These are phyloP conservation scores for Tremella yokohamensis DNA, from an alignment of 768 basidiomycete species.

Conservation along the genomic window DNA sequence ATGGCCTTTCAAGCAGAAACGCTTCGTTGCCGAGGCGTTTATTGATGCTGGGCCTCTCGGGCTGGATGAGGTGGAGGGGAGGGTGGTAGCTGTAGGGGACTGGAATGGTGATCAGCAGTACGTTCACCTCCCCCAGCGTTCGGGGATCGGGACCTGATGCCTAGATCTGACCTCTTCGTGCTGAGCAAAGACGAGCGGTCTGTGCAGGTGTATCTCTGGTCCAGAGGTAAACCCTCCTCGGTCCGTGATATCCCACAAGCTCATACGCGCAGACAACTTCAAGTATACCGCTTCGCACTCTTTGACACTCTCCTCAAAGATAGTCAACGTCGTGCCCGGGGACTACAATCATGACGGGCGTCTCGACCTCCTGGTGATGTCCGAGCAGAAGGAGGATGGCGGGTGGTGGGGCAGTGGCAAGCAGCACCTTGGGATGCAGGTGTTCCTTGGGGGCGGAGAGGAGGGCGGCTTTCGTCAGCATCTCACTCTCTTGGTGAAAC, in stretches of 20 bases:
- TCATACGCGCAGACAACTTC: conserved; percentile 21
- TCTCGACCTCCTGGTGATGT: conserved; percentile 86
- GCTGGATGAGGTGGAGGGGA: conserved; percentile 57
- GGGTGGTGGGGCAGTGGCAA: conserved; percentile 51
- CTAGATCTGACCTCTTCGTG: conserved; percentile 73
- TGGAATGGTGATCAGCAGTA: conserved; percentile 95
- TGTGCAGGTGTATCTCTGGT: conserved; percentile 71
- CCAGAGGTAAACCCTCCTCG: conserved; percentile 11
- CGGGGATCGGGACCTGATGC: neutral
- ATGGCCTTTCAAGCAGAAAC: conserved; percentile 86
- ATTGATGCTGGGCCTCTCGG: conserved; percentile 77
- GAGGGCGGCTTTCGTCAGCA: conserved; percentile 47
- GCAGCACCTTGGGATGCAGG: conserved; percentile 59
- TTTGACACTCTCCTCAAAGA: conserved; percentile 46
- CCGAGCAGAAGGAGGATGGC: conserved; percentile 54
- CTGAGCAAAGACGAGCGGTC: conserved; percentile 70
- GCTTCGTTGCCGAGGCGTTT: conserved; percentile 76
- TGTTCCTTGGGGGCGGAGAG: conserved; percentile 70
- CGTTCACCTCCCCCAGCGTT: conserved; percentile 47
- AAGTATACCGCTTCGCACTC: conserved; percentile 33
- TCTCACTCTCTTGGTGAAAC: too few species aligned
- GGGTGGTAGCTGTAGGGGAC: conserved; percentile 86
- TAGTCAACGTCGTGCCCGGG: conserved; percentile 82
- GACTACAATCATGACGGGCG: conserved; percentile 91
- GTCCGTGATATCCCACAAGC: conserved; percentile 54